These are phyloP conservation scores for Litchi chinensis DNA, from an alignment of 345 rosid genomes.

Conservation along the genomic window DNA sequence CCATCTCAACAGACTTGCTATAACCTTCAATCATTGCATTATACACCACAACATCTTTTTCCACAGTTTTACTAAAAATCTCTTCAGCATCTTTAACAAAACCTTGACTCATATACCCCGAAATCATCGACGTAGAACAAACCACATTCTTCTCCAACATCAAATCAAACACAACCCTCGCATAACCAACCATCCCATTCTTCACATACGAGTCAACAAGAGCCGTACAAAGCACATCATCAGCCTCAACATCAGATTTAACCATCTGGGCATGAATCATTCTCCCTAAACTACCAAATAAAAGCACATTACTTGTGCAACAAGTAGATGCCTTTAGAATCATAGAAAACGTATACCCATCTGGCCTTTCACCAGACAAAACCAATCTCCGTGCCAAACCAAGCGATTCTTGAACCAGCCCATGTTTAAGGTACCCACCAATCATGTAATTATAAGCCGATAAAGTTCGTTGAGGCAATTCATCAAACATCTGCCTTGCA, in stretches of 20 bases:
- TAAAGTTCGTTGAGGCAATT: slow-evolving; percentile 62
- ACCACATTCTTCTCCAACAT: slow-evolving; percentile 64
- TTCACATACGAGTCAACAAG: slow-evolving; percentile 82
- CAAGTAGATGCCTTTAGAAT: slow-evolving; percentile 71
- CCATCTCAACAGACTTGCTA: slow-evolving; percentile 61
- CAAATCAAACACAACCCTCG: slow-evolving; percentile 72
- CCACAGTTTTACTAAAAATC: slow-evolving; percentile 48
- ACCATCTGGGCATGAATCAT: slow-evolving; percentile 61
- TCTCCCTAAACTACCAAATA: slow-evolving; percentile 46
- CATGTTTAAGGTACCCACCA: slow-evolving; percentile 63
- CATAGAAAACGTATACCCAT: slow-evolving; percentile 82
- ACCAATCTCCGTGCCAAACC: slow-evolving; percentile 49
- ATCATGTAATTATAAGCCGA: slow-evolving; percentile 82
- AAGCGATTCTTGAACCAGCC: slow-evolving; percentile 42
- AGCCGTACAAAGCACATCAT: slow-evolving; percentile 76
- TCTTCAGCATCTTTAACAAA: slow-evolving; percentile 61
- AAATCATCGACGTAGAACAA: slow-evolving; percentile 88
- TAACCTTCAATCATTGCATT: slow-evolving; percentile 97
- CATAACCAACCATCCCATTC: slow-evolving; percentile 56
- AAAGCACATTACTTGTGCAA: slow-evolving; percentile 17
- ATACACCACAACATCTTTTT: slow-evolving; percentile 79
- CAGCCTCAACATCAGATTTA: slow-evolving; percentile 54
- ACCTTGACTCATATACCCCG: slow-evolving; percentile 82
- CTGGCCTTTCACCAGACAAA: slow-evolving; percentile 60
- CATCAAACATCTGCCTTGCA: slow-evolving; percentile 78